Evolutionary conservation across 495 filamentous ascomycete genomes (phyloP), one percentile per base, ranked within the genome.

Genomic region (Durotheca rogersii): DNA sequence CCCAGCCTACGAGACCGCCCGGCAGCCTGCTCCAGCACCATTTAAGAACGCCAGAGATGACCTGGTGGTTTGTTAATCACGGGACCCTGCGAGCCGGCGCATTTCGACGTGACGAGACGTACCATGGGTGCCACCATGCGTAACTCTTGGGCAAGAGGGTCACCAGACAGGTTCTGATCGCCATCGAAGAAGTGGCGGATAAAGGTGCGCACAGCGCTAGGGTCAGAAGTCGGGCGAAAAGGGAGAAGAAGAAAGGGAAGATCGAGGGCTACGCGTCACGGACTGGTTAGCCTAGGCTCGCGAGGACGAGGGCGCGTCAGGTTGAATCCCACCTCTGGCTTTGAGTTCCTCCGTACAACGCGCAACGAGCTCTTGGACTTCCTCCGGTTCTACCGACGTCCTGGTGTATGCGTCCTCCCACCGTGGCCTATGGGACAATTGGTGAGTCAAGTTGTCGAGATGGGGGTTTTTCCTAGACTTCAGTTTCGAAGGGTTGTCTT

Each of bases 1-100:
- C 89, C 94, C 94, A 97, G 41, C 89, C 89, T 37, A 98, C 91
- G 9, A 98, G 83, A 59, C 93, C 93, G 39, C 92, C 90, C 29
- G 86, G 82, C 29, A 98, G 74, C 76, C 93, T 81, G 68, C 89
- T 90, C 93, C 93, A 98, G 67, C 93, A 96, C 93, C 93, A 98
- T 76, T 97, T 98, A 56, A 96, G 72, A 21, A 96, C 89, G 62
- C 90, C 91, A 56, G 88, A 90, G 35, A 98, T 76, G 44, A 95
- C 91, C 90, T 95, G 59, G 27, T 37, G 21, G 29, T 6, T 44
- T 47, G 42, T 67, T 58, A 59, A 44, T 41, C 31, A 39, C 11
- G 4, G 16, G n/a, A n/a, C n/a, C 35, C 18, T 23, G 12, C 29
- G 29, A 6, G 46, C 30, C 11, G 14, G 44, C 42, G 38, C 34